Evolutionary conservation across 1,284 basidiomycete genomes (phyloP).

Genomic region (Thelephora terrestris): DNA sequence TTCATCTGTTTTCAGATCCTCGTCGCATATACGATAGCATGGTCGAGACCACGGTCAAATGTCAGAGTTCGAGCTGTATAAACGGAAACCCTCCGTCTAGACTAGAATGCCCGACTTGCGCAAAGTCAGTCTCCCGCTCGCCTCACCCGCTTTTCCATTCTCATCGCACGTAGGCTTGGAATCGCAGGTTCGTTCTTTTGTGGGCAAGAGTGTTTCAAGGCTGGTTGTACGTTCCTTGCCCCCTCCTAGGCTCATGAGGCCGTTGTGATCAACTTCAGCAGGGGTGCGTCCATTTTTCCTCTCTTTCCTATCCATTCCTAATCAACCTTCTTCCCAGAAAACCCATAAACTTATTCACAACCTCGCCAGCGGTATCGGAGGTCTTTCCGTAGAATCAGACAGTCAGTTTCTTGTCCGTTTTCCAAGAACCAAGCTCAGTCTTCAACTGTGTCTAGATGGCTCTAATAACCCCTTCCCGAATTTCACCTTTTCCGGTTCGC

Average conservation of each 20-base stretch:
- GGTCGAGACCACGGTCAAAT: slow-evolving; percentile 30
- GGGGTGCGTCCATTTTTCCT: slow-evolving; percentile 32
- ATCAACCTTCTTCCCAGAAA: slow-evolving; percentile 43
- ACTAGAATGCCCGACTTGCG: slow-evolving; percentile 76
- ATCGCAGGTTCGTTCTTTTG: slow-evolving; percentile 80
- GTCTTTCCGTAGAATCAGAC: no score
- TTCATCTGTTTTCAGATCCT: no score
- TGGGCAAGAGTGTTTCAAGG: slow-evolving; percentile 79
- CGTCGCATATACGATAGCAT: slow-evolving; percentile 8
- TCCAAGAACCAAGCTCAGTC: slow-evolving; percentile 1
- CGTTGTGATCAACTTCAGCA: slow-evolving; percentile 15
- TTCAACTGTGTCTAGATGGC: slow-evolving; percentile 34
- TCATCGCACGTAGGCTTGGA: slow-evolving; percentile 43
- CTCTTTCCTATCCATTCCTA: slow-evolving; percentile 1
- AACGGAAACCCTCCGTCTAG: slow-evolving; percentile 69
- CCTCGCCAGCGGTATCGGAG: slow-evolving; percentile 31
- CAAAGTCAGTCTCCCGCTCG: slow-evolving; percentile 44
- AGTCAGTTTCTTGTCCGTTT: not conserved
- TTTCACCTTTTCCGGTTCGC: slow-evolving; percentile 57
- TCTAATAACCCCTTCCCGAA: slow-evolving; percentile 68
- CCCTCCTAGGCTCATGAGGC: slow-evolving; percentile 2
- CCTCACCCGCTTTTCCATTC: not conserved
- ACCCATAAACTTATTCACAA: slow-evolving; percentile 68
- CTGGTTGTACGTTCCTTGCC: slow-evolving; percentile 51
- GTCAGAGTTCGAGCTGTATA: slow-evolving; percentile 60